These are phyloP conservation scores for Malus hybrid DNA, from an alignment of 331 rosid genomes.

Conservation along the genomic window DNA sequence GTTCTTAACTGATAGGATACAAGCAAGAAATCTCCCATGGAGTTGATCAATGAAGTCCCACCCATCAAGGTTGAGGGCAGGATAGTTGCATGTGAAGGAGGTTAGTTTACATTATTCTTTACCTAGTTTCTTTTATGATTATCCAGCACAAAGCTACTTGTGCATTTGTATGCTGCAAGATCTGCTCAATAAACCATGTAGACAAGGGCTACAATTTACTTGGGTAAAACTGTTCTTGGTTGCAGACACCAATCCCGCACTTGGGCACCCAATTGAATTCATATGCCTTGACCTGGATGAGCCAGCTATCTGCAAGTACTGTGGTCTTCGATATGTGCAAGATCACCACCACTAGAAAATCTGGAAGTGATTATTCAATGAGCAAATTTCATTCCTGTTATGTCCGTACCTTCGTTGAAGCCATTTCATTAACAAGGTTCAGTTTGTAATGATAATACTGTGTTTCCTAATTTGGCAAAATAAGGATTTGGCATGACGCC, in stretches of 20 bases:
- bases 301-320: conserved; percentile 91
- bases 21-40: conserved; percentile 95
- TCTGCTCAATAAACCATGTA: neutral
- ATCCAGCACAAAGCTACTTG: neutral
- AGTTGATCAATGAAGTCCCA: conserved; percentile 92
- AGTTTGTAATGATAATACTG: conserved; percentile 20
- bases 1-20: conserved; percentile 44
- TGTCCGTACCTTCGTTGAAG: conserved; percentile 5
- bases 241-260: conserved; percentile 71
- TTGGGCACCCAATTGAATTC: conserved; percentile 90
- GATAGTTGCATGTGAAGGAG: conserved; percentile 94
- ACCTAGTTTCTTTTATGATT: neutral
- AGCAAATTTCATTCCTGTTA: conserved; percentile 13
- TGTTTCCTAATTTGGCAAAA: conserved; percentile 25
- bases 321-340: conserved; percentile 80
- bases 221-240: conserved; percentile 15
- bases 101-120: conserved; percentile 28
- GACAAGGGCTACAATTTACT: conserved; percentile 6
- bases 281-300: conserved; percentile 73
- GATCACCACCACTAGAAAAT: conserved; percentile 76
- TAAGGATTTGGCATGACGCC: conserved; percentile 27
- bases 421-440: conserved; percentile 17
- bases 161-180: neutral
- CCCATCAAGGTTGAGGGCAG: conserved; percentile 92
- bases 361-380: conserved; percentile 11